These are phyloP conservation scores for Borovskyia barvae DNA, from an alignment of 208 protist species.

Conservation along the genomic window DNA sequence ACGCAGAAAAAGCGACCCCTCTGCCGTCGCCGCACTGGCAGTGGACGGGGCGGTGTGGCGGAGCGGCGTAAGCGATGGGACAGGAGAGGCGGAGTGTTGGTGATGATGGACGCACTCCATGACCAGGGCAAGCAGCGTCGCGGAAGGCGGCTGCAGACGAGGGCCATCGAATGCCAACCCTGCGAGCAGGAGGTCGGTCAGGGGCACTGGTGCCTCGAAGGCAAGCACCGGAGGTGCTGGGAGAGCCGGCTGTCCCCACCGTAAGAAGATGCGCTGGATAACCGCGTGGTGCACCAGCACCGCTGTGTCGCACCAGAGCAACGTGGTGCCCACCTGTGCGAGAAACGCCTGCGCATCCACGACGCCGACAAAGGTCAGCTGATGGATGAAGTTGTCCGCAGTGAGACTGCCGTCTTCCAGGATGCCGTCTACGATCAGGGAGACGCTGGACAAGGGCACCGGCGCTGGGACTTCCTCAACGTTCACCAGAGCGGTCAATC, in stretches of 20 bases:
- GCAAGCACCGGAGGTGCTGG: slow-evolving; percentile 35
- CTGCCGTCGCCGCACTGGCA: no score
- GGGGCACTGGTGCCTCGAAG: slow-evolving; percentile 31
- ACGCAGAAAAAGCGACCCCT: background rate
- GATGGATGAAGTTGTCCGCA: slow-evolving; percentile 45
- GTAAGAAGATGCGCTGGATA: slow-evolving; percentile 82
- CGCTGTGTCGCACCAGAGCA: slow-evolving; percentile 69
- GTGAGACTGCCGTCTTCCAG: slow-evolving; percentile 38
- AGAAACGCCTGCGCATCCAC: slow-evolving; percentile 54
- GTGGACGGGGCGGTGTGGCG: background rate
- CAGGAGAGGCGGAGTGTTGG: no score
- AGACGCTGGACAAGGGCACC: slow-evolving; percentile 43
- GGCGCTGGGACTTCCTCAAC: slow-evolving; percentile 13
- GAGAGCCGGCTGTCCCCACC: slow-evolving; percentile 56
- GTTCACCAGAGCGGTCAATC: slow-evolving; percentile 6
- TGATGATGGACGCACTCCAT: slow-evolving; percentile 17
- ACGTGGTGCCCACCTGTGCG: slow-evolving; percentile 69
- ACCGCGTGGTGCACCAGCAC: slow-evolving; percentile 54
- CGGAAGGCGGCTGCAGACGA: slow-evolving; percentile 20
- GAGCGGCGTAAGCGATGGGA: background rate
- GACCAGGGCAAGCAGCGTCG: slow-evolving; percentile 17
- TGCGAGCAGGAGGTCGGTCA: slow-evolving; percentile 48
- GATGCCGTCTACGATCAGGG: slow-evolving; percentile 42
- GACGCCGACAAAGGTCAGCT: slow-evolving; percentile 60
- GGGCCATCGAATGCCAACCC: slow-evolving; percentile 52